Conservation (phyloP, 108 stramenopile species). For the Pseudonitzschia multiseries region DNA sequence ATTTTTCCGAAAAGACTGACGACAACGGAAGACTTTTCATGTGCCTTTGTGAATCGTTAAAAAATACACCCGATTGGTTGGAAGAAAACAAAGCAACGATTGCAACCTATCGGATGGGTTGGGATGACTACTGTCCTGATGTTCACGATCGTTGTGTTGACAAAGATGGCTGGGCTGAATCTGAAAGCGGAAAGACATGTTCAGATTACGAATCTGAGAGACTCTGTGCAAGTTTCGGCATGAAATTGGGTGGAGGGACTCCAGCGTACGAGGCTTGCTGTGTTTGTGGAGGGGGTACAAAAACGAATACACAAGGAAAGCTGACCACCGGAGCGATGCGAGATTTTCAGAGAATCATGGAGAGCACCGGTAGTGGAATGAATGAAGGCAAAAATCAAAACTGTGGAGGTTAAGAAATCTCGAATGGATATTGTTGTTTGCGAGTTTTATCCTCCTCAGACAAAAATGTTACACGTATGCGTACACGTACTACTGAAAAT, state of each 20-base stretch:
- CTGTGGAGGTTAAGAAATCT: no score
- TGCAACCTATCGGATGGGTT: constrained; percentile 10
- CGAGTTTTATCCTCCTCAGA: no score
- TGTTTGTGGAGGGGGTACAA: neutral
- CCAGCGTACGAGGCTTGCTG: no score
- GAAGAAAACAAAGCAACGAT: constrained; percentile 19
- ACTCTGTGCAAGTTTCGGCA: neutral
- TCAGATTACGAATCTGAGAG: neutral
- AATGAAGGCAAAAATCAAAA: neutral
- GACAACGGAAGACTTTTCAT: neutral
- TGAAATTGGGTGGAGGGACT: no score
- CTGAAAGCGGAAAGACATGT: constrained; percentile 7
- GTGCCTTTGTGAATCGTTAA: neutral
- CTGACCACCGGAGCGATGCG: neutral
- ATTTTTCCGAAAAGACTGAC: neutral
- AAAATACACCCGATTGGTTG: constrained; percentile 28
- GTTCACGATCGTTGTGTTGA: constrained; percentile 1
- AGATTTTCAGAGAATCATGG: neutral
- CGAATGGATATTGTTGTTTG: no score
- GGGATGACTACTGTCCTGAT: constrained; percentile 4
- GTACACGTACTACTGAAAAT: no score
- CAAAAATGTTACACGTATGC: no score
- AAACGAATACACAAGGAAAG: neutral
- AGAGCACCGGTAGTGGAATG: neutral
- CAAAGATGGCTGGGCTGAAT: constrained; percentile 1